phyloP scores from a whole-genome alignment of 441 rosid species.

The Isatis lusitanica region DNA sequence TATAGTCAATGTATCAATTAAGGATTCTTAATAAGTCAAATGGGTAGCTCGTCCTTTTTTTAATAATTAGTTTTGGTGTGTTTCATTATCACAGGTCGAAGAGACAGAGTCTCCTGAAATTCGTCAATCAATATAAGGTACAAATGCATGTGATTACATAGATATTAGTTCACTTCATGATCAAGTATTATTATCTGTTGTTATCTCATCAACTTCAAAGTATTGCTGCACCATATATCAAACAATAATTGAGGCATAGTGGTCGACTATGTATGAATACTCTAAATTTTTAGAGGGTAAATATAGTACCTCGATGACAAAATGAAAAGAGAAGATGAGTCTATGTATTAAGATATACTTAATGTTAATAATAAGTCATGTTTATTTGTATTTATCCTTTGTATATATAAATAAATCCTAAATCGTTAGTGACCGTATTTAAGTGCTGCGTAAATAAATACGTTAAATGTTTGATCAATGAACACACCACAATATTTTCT shows the following conservation, averaged over 20 bases:
- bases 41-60: background rate
- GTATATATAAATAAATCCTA: too few species aligned
- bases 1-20: slow-evolving; percentile 24
- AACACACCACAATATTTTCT: too few species aligned
- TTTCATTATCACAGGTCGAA: slow-evolving; percentile 15
- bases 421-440: too few species aligned
- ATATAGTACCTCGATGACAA: too few species aligned
- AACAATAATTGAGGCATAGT: background rate
- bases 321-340: too few species aligned
- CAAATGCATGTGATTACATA: slow-evolving; percentile 24
- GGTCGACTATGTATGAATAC: background rate
- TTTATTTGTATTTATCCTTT: too few species aligned
- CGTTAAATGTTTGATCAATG: too few species aligned
- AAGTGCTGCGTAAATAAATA: too few species aligned
- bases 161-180: background rate
- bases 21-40: slow-evolving; percentile 6
- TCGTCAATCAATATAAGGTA: slow-evolving; percentile 5
- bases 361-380: too few species aligned
- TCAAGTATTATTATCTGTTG: background rate
- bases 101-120: slow-evolving; percentile 27
- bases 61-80: background rate
- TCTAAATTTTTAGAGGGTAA: background rate
- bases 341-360: too few species aligned
- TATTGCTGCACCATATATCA: background rate
- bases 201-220: background rate